Evolutionary conservation across 257 asterid species (phyloP).

Genomic region (Nicotiana noctiflora): DNA sequence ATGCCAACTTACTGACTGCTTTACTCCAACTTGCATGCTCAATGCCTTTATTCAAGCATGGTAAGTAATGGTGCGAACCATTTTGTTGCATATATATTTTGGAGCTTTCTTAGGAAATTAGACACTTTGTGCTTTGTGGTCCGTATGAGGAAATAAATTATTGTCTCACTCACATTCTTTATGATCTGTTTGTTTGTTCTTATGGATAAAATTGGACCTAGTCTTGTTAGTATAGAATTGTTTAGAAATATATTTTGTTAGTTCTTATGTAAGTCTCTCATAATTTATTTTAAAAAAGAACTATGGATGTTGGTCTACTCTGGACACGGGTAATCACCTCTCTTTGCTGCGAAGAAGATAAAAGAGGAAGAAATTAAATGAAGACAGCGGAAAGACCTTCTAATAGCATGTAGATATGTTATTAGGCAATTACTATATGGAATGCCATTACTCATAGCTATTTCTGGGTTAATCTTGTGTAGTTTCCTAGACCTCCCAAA

Average conservation of each 20-base stretch:
- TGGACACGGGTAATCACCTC: not conserved
- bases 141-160: not conserved
- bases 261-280: not conserved
- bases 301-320: not conserved
- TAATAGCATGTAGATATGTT: not conserved
- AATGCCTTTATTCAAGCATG: not conserved
- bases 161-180: not conserved
- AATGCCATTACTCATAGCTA: conserved; percentile 3
- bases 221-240: not conserved
- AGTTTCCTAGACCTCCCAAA: conserved; percentile 92
- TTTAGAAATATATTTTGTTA: not conserved
- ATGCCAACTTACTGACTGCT: not conserved
- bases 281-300: no score
- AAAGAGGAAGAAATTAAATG: not conserved
- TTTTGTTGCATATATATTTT: not conserved
- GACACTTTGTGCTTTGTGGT: not conserved
- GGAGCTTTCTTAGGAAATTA: not conserved
- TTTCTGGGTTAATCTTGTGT: conserved; percentile 20
- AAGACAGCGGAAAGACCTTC: not conserved
- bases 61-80: not conserved
- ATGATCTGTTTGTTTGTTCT: not conserved
- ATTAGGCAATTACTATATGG: not conserved
- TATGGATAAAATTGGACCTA: not conserved
- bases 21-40: not conserved
- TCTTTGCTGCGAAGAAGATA: not conserved